These are phyloP conservation scores for Tricholoma matsutake DNA, from an alignment of 768 basidiomycete genomes.

Conservation along the genomic window DNA sequence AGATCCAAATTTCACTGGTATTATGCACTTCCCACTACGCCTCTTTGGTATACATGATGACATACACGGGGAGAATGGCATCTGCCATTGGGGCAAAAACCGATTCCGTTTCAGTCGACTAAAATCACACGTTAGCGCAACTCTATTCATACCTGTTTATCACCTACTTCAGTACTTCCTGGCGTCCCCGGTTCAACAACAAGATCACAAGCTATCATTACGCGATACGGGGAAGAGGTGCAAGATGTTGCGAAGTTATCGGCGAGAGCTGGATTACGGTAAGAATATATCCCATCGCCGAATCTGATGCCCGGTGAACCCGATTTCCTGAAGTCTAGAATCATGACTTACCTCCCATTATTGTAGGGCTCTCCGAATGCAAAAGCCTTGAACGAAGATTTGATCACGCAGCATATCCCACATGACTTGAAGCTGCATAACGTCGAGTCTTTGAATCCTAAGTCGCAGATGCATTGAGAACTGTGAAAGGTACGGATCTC, in stretches of 20 bases:
- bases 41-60: not conserved
- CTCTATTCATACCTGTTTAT: slow-evolving; percentile 3
- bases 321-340: not conserved
- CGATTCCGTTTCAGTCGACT: slow-evolving; percentile 47
- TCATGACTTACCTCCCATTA: slow-evolving; percentile 46
- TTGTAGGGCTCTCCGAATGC: slow-evolving; percentile 54
- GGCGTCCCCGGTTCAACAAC: slow-evolving; percentile 37
- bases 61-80: slow-evolving; percentile 34
- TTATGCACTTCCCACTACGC: not conserved
- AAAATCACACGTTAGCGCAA: slow-evolving; percentile 6
- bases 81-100: slow-evolving; percentile 53
- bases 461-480: slow-evolving; percentile 65
- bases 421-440: slow-evolving; percentile 62
- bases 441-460: slow-evolving; percentile 49
- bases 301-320: slow-evolving; percentile 34
- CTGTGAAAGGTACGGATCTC: slow-evolving; percentile 61
- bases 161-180: slow-evolving; percentile 13
- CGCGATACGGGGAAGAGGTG: slow-evolving; percentile 62
- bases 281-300: slow-evolving; percentile 63
- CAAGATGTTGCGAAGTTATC: slow-evolving; percentile 65
- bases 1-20: slow-evolving; percentile 1
- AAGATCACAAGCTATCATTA: slow-evolving; percentile 60
- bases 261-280: slow-evolving; percentile 54
- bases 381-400: slow-evolving; percentile 53
- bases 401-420: slow-evolving; percentile 59